Evolutionary conservation across 495 filamentous ascomycete genomes (phyloP), one percentile per base, ranked within the genome.

Genomic region (Daldinia caldariorum): DNA sequence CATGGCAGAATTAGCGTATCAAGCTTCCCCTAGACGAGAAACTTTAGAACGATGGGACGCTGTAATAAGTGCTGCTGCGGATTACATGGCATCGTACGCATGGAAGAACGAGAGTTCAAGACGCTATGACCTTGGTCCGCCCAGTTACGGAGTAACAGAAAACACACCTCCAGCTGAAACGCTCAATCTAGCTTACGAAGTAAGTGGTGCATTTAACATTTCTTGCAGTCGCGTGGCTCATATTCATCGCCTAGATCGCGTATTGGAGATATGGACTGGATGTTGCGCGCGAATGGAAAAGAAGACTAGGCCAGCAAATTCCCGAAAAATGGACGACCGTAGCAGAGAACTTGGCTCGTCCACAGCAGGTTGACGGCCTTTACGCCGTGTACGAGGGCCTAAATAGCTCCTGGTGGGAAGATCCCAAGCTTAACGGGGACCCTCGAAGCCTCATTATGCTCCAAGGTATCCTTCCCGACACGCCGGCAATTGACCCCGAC

Each of bases 211-310:
- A 38, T 13, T 4, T 13, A 32, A 3, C 16, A 22, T 6, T 12
- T 59, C 35, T 16, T 6, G 34, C 6, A 16, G 20, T 13, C 9
- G 20, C 43, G 22, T 9, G 8, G n/a, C 57, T 69, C 5, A 64
- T 34, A 34, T 14, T 49, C 5, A 16, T 41, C 0, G 69, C 71
- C 31, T 72, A 83, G 71, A 64, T 82, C 1, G 78, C 81, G 7
- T 81, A 83, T 58, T 85, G 83, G 83, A 71, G 80, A 13, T 85
- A 85, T 63, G 83, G 83, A 7, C 75, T 83, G 14, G 63, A 74
- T 7, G 67, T 81, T 22, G 77, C 76, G 2, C 61, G 58, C 0
- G 38, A 58, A 39, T 79, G 77, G 77, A 75, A 78, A 69, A 69
- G 31, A 14, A 64, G 73, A 3, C 74, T 80, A 49, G 64, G 60